Base-by-base conservation (phyloP, 1,284 basidiomycete genomes). In the Phlebopus sp. region DNA sequence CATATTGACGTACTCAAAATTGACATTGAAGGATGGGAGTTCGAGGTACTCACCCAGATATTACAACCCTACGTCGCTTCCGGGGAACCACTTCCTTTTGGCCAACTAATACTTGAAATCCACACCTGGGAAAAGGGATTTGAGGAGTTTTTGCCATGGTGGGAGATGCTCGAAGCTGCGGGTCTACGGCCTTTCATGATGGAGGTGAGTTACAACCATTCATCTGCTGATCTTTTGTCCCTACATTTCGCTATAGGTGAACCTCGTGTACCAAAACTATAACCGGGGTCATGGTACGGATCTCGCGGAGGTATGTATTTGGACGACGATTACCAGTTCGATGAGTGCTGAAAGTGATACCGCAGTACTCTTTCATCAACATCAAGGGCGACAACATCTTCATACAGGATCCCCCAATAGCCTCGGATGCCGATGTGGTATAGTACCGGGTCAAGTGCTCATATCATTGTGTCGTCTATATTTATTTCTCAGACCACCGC, bases 201-300 rank as follows among this genome's bases (percentile, higher is more conserved):
- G 2, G 78, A 80, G 68, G 76, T 75, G 36, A n/a, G 66, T 56
- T 23, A 7, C 10, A 14, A 10, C 14, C 10, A 9, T 23, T 36
- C 1, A 35, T 37, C 1, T 2, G n/a, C 30, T 8, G 9, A 27
- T 19, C n/a, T 17, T 17, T 13, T 2, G 11, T 8, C n/a, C 29
- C 19, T 37, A 55, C 5, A 53, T 27, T n/a, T 1, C 53, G 2
- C 14, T 34, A 31, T 44, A 82, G 71, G 77, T 80, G 30, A 85
- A 85, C 62, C 66, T 85, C 32, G 79, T 85, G 9, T 85, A 85
- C 58, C 74, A 77, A 44, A 85, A 84, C 58, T 84, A 84, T 58
- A 82, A 83, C 60, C 69, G 69, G 48, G 69, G 72, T 13, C 69
- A 69, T 37, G 75, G 72, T 2, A 67, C 78, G 5, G 79, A 82